These are phyloP conservation scores for Dioszegia hungarica DNA, from an alignment of 768 basidiomycete species.

Conservation along the genomic window DNA sequence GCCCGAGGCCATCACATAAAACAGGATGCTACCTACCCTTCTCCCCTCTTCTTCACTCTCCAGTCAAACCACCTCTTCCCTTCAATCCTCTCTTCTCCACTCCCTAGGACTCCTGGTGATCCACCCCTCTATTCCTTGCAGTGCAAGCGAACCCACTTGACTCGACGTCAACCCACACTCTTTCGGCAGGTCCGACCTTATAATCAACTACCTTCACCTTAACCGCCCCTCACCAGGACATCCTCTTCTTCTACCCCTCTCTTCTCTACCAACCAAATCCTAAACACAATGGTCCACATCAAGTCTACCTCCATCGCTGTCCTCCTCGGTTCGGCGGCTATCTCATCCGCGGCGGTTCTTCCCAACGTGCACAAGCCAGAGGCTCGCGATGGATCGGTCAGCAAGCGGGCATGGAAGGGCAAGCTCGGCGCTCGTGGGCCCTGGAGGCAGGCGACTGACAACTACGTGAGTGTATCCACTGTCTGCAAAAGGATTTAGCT, in stretches of 20 bases:
- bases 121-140: slow-evolving; percentile 6
- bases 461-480: background rate
- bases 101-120: slow-evolving; percentile 10
- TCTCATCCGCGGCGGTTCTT: slow-evolving; percentile 8
- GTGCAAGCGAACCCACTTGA: slow-evolving; percentile 10
- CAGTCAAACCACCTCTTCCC: background rate
- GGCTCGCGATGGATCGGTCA: background rate
- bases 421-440: slow-evolving; percentile 9
- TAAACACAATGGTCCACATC: slow-evolving; percentile 15
- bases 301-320: slow-evolving; percentile 17
- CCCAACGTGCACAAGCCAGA: background rate
- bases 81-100: background rate
- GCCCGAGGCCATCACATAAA: background rate
- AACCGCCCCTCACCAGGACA: slow-evolving; percentile 1
- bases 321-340: slow-evolving; percentile 15
- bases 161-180: slow-evolving; percentile 9
- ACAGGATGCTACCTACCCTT: background rate
- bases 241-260: background rate
- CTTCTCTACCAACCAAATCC: background rate
- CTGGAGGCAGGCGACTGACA: slow-evolving; percentile 10
- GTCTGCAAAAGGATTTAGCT: background rate
- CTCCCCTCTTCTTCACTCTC: slow-evolving; percentile 6
- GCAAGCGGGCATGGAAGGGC: slow-evolving; percentile 10
- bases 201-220: background rate
- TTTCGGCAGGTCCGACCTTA: slow-evolving; percentile 8